Percentiles rank a stretch among this genome's conserved stretches.
phyloP scores from a whole-genome alignment of 495 filamentous ascomycete species.

The Letharia columbiana region DNA sequence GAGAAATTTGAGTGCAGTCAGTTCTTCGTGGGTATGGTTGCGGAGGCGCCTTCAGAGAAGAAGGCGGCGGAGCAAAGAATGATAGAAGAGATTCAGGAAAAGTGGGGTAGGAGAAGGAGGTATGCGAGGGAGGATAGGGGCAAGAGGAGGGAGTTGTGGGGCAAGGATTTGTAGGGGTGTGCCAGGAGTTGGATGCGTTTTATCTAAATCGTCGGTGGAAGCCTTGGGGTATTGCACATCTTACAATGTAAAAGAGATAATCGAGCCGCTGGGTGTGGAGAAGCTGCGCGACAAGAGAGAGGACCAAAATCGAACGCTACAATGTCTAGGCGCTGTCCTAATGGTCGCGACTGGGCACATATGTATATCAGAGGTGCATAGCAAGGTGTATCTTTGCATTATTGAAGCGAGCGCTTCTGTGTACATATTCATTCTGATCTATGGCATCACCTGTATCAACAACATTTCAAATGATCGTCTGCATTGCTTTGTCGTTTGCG shows the following conservation, averaged over 20 bases:
- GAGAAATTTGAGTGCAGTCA: conserved; percentile 67
- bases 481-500: not conserved
- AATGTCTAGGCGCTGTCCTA: not conserved
- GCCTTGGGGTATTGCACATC: not conserved
- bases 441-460: not conserved
- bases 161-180: conserved; percentile 32
- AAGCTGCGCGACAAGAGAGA: not conserved
- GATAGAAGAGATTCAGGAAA: conserved; percentile 53
- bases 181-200: not conserved
- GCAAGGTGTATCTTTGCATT: not conserved
- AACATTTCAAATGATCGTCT: not conserved
- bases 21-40: conserved; percentile 57
- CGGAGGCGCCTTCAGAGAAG: conserved; percentile 41
- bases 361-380: not conserved
- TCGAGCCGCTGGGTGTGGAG: not conserved
- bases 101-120: conserved; percentile 64
- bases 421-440: conserved; percentile 7
- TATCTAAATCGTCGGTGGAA: not conserved
- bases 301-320: not conserved
- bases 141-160: conserved; percentile 55
- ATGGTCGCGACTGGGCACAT: not conserved
- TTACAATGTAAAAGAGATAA: not conserved
- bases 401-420: conserved; percentile 1
- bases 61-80: conserved; percentile 43
- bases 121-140: conserved; percentile 66